Percentiles rank a stretch among this genome's conserved stretches.
Conservation (phyloP, 352 stramenopile genomes). For the Globisporangium iwayamae region DNA sequence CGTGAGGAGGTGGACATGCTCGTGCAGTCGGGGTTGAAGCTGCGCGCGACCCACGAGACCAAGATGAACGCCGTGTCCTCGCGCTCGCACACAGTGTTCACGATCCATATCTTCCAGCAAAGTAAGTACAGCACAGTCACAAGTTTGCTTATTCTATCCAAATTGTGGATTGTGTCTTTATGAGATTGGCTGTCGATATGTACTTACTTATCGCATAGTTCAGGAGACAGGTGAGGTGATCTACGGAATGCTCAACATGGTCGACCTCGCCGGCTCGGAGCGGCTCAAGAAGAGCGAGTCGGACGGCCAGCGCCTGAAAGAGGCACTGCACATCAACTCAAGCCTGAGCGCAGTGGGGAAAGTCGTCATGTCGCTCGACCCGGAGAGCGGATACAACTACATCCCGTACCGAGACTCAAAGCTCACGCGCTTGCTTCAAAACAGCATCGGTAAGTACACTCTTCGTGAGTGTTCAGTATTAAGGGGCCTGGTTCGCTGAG, state of each 20-base stretch:
- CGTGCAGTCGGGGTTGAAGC: slow-evolving; percentile 79
- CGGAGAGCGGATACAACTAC: slow-evolving; percentile 86
- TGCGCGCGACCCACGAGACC: slow-evolving; percentile 90
- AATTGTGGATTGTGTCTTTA: not conserved
- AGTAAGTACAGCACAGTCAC: slow-evolving; percentile 25
- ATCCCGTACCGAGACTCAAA: slow-evolving; percentile 87
- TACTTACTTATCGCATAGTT: slow-evolving; percentile 22
- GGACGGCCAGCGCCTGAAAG: slow-evolving; percentile 79
- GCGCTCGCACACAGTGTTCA: slow-evolving; percentile 85
- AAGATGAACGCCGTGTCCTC: slow-evolving; percentile 92
- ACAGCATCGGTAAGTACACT: slow-evolving; percentile 60
- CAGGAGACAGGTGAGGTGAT: slow-evolving; percentile 71
- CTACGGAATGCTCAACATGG: slow-evolving; percentile 85
- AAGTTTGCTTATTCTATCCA: not conserved
- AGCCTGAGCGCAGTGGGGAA: slow-evolving; percentile 82
- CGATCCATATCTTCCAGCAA: slow-evolving; percentile 83
- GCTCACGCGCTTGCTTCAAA: slow-evolving; percentile 77
- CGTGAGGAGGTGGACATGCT: slow-evolving; percentile 84
- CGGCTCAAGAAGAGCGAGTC: slow-evolving; percentile 87
- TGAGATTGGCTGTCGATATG: not conserved
- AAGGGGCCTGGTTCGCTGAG: not conserved
- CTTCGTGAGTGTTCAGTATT: not conserved
- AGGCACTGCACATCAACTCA: slow-evolving; percentile 85
- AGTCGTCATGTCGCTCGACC: slow-evolving; percentile 84
- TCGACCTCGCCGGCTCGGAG: slow-evolving; percentile 81